These are phyloP conservation scores for Draba incana DNA, from an alignment of 345 rosid species.

Conservation along the genomic window DNA sequence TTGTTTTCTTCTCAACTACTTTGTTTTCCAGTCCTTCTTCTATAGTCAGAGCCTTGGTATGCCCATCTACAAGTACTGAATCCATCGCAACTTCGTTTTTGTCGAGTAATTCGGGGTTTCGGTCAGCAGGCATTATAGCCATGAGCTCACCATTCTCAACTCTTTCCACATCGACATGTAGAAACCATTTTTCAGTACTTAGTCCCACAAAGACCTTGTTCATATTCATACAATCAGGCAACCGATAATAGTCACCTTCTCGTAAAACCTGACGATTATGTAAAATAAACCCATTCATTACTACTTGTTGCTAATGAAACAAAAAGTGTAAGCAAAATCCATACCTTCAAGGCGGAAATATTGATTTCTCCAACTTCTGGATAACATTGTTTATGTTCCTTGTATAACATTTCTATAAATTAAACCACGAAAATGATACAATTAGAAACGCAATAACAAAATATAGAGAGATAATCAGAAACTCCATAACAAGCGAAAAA, in stretches of 20 bases:
- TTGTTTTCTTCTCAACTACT: slow-evolving; percentile 29
- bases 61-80: slow-evolving; percentile 20
- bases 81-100: slow-evolving; percentile 8
- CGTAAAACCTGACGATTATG: slow-evolving; percentile 38
- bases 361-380: slow-evolving; percentile 20
- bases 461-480: background rate
- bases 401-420: slow-evolving; percentile 4
- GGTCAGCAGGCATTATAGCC: slow-evolving; percentile 33
- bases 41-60: background rate
- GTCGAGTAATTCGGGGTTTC: too few relatives aligned
- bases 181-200: slow-evolving; percentile 48
- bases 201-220: slow-evolving; percentile 53
- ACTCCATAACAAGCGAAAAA: background rate
- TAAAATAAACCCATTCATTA: background rate
- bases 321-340: background rate
- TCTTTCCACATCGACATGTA: slow-evolving; percentile 54
- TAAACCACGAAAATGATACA: background rate
- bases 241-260: slow-evolving; percentile 50
- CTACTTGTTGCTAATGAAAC: background rate
- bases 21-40: slow-evolving; percentile 27
- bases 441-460: background rate
- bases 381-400: slow-evolving; percentile 14
- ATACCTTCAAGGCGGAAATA: slow-evolving; percentile 24
- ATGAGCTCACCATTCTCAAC: slow-evolving; percentile 27
- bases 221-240: slow-evolving; percentile 56